These are phyloP conservation scores for Clavispora fructus DNA, from an alignment of 805 yeast species.

Conservation along the genomic window DNA sequence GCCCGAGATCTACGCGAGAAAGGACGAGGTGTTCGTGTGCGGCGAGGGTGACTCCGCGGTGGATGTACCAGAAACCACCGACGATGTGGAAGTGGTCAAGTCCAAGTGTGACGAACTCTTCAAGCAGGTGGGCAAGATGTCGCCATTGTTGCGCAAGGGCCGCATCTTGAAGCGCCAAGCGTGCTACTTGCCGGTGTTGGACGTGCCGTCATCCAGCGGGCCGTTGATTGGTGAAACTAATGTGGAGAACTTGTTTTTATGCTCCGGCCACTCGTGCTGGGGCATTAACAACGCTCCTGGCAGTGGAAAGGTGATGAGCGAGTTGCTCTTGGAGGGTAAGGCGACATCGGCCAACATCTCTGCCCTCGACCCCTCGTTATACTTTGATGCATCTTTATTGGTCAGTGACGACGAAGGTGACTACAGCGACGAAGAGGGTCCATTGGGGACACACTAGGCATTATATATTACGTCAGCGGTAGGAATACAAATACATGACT, in stretches of 20 bases:
- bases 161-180: constrained; percentile 82
- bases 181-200: constrained; percentile 90
- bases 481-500: neutral
- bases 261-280: constrained; percentile 98
- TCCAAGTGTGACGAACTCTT: constrained; percentile 87
- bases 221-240: constrained; percentile 94
- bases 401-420: constrained; percentile 23
- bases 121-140: constrained; percentile 70
- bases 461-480: neutral
- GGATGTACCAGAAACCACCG: constrained; percentile 89
- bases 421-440: constrained; percentile 1
- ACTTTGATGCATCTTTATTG: constrained; percentile 68
- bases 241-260: constrained; percentile 69
- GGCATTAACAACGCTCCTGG: constrained; percentile 98
- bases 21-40: constrained; percentile 93
- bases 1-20: constrained; percentile 93
- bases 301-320: constrained; percentile 91
- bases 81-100: constrained; percentile 82
- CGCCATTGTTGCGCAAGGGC: constrained; percentile 67
- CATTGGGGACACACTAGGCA: neutral
- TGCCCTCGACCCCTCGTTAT: constrained; percentile 79
- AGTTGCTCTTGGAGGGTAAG: constrained; percentile 77
- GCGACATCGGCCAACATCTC: constrained; percentile 72
- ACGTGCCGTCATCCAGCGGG: constrained; percentile 87
- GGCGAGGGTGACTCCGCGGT: constrained; percentile 94